A percentile compares a stretch with the other conserved stretches of the same genome.
Conservation (phyloP, 2,329 filamentous ascomycete genomes). For the Camillea tinctor region DNA sequence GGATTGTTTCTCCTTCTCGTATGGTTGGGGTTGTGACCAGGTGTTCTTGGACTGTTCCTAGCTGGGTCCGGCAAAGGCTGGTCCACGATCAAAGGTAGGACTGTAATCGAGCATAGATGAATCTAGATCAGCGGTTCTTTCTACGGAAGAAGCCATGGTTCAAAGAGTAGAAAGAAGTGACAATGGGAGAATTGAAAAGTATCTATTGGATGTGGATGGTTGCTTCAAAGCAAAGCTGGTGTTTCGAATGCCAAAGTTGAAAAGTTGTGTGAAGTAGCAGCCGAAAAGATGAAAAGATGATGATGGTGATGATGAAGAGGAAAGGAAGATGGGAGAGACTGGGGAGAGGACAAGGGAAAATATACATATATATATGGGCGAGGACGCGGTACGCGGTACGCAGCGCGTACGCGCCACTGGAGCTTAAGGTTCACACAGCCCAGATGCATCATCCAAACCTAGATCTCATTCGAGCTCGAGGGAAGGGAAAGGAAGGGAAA, state of each 20-base stretch:
- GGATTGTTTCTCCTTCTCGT: too few relatives aligned
- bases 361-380: too few relatives aligned
- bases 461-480: too few relatives aligned
- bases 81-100: not conserved
- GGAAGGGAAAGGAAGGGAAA: too few relatives aligned
- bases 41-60: not conserved
- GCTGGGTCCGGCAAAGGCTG: not conserved
- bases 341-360: not conserved
- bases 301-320: not conserved
- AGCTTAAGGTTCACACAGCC: not conserved
- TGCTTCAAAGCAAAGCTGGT: not conserved
- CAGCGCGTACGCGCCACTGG: too few relatives aligned
- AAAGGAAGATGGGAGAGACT: not conserved
- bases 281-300: not conserved
- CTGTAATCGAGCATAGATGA: too few relatives aligned
- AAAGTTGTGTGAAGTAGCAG: not conserved
- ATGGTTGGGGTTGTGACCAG: conserved; percentile 3
- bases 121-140: too few relatives aligned
- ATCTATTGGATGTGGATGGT: not conserved
- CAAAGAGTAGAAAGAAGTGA: too few relatives aligned
- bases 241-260: not conserved
- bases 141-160: too few relatives aligned
- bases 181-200: not conserved
- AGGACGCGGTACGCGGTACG: too few relatives aligned
- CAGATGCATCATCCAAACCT: too few relatives aligned